phyloP scores from a whole-genome alignment of 352 stramenopile species.

The Phytophthora foliorum region DNA sequence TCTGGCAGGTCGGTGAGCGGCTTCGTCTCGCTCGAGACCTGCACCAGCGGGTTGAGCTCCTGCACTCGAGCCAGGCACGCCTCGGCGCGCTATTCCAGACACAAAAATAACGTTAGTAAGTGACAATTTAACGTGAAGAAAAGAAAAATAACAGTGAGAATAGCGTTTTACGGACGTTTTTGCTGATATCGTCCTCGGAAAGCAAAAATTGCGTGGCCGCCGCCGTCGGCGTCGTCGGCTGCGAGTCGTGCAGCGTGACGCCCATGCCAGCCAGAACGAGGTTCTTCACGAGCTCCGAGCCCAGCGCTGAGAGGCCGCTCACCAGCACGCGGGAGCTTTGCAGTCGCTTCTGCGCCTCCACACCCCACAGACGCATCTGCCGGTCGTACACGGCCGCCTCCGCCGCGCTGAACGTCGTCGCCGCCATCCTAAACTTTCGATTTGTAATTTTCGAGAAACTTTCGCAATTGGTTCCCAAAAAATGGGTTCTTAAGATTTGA shows the following conservation, averaged over 20 bases:
- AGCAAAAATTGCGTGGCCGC: conserved; percentile 92
- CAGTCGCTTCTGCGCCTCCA: conserved; percentile 96
- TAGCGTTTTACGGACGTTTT: conserved; percentile 62
- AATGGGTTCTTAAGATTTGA: too few relatives aligned
- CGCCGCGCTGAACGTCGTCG: conserved; percentile 70
- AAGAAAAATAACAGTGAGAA: background rate
- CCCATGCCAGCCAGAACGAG: conserved; percentile 96
- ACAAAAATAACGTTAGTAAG: conserved; percentile 3
- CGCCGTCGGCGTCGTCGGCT: conserved; percentile 49
- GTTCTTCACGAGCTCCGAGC: conserved; percentile 98
- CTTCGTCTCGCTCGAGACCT: conserved; percentile 84
- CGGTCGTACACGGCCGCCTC: conserved; percentile 98
- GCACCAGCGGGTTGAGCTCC: conserved; percentile 96
- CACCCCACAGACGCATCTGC: conserved; percentile 99
- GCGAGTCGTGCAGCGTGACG: conserved; percentile 93
- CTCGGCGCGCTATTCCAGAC: conserved; percentile 62
- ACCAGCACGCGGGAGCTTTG: conserved; percentile 92
- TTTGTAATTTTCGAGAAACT: too few relatives aligned
- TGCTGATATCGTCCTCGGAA: conserved; percentile 64
- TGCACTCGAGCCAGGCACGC: conserved; percentile 87
- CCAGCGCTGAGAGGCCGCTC: conserved; percentile 83
- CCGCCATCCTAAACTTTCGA: too few relatives aligned
- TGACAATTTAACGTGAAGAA: background rate
- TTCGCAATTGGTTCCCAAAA: too few relatives aligned
- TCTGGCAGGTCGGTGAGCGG: conserved; percentile 59